A percentile compares a stretch with the other conserved stretches of the same genome.
phyloP scores from a whole-genome alignment of 805 yeast species.

The Saccharomyces mikatae region DNA sequence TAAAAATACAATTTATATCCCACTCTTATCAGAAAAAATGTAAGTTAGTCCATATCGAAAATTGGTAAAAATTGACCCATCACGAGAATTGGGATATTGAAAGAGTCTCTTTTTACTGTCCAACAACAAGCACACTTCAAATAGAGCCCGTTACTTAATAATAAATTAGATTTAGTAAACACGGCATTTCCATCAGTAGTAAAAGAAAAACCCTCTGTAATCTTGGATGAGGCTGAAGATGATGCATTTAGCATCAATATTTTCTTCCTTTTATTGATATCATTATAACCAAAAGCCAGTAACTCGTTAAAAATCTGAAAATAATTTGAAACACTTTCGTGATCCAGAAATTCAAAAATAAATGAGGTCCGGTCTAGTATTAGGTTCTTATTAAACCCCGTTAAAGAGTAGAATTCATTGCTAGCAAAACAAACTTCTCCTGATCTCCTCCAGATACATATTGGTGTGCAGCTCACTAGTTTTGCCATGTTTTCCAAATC shows the following conservation, averaged over 20 bases:
- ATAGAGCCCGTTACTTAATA: constrained; percentile 32
- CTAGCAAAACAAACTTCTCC: constrained; percentile 79
- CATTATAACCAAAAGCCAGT: constrained; percentile 46
- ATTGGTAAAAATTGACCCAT: constrained; percentile 76
- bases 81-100: constrained; percentile 76
- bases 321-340: constrained; percentile 61
- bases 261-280: constrained; percentile 5
- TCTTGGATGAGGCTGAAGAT: neutral
- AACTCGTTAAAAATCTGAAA: constrained; percentile 57
- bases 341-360: constrained; percentile 78
- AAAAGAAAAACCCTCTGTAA: constrained; percentile 1
- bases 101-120: constrained; percentile 78
- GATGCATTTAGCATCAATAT: constrained; percentile 3
- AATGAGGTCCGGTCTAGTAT: constrained; percentile 54
- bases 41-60: constrained; percentile 20
- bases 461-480: constrained; percentile 59
- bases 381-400: constrained; percentile 55
- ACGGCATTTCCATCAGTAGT: constrained; percentile 12
- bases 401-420: constrained; percentile 60
- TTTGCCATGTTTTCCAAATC: constrained; percentile 47
- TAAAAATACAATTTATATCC: too few species aligned
- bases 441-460: constrained; percentile 78
- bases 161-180: constrained; percentile 33
- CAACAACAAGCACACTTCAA: constrained; percentile 71
- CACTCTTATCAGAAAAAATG: neutral